These are phyloP conservation scores for Kodamaea arcana DNA, from an alignment of 1,139 yeast genomes.

Conservation along the genomic window DNA sequence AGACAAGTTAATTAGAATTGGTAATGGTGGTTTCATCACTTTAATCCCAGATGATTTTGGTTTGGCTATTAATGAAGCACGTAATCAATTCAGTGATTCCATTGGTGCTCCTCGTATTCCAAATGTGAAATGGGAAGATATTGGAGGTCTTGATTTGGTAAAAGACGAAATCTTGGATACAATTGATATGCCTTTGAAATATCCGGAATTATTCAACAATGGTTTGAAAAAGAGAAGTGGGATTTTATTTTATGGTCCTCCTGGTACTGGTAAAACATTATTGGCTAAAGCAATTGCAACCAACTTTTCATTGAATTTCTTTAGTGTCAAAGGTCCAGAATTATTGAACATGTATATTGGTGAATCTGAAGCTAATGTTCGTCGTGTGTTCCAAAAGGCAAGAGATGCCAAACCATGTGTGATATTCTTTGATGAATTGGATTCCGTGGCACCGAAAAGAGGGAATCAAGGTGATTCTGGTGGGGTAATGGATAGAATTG, in stretches of 20 bases:
- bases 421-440: slow-evolving; percentile 93
- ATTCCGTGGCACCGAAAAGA: slow-evolving; percentile 96
- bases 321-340: slow-evolving; percentile 96
- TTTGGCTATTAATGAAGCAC: slow-evolving; percentile 71
- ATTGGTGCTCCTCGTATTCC: slow-evolving; percentile 98
- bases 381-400: slow-evolving; percentile 89
- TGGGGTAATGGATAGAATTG: slow-evolving; percentile 97
- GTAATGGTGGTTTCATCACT: slow-evolving; percentile 52
- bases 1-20: slow-evolving; percentile 29
- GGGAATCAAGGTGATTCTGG: slow-evolving; percentile 99
- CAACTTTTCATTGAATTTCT: slow-evolving; percentile 86
- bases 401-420: slow-evolving; percentile 97
- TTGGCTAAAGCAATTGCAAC: slow-evolving; percentile 96
- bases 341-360: slow-evolving; percentile 95
- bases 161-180: slow-evolving; percentile 93
- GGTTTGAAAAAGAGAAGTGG: slow-evolving; percentile 95
- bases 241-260: slow-evolving; percentile 92
- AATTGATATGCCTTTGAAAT: slow-evolving; percentile 90
- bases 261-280: slow-evolving; percentile 95
- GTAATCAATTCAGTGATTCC: slow-evolving; percentile 86
- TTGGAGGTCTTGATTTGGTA: slow-evolving; percentile 85
- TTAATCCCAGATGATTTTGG: slow-evolving; percentile 65
- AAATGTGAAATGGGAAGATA: slow-evolving; percentile 91
- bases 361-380: slow-evolving; percentile 95
- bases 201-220: slow-evolving; percentile 80